Evolutionary conservation across 805 yeast genomes (phyloP).

Genomic region (Saccharomycopsis olivae): DNA sequence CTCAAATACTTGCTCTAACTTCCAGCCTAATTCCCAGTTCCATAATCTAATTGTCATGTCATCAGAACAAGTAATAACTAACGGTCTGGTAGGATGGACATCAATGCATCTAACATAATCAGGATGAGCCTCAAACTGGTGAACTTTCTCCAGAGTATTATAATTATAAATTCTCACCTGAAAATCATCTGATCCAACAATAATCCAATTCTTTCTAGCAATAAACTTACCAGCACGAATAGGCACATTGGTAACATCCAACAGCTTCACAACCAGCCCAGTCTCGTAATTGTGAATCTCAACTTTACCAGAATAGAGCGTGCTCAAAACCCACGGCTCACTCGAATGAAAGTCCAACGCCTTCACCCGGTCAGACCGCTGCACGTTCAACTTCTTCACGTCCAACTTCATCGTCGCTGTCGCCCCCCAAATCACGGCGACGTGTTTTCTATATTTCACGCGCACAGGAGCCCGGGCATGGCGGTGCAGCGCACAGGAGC

Average conservation of each 20-base stretch:
- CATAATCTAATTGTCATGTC: conserved; percentile 87
- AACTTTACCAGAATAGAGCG: conserved; percentile 81
- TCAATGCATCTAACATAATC: conserved; percentile 91
- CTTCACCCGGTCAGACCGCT: conserved; percentile 94
- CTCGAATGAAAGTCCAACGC: conserved; percentile 97
- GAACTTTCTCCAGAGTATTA: conserved; percentile 88
- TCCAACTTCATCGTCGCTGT: too few species aligned
- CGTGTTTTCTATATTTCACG: too few species aligned
- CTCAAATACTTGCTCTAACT: conserved; percentile 78
- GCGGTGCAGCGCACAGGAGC: too few species aligned
- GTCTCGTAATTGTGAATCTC: conserved; percentile 96
- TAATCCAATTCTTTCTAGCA: conserved; percentile 95
- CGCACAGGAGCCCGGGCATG: too few species aligned
- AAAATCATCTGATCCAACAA: conserved; percentile 94
- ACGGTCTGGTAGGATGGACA: conserved; percentile 90
- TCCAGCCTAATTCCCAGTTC: conserved; percentile 98
- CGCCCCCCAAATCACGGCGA: too few species aligned
- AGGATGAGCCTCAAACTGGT: conserved; percentile 96
- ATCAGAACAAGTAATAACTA: conserved; percentile 80
- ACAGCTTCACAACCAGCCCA: conserved; percentile 67
- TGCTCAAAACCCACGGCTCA: conserved; percentile 92
- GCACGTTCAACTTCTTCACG: too few species aligned
- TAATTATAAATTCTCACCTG: conserved; percentile 88
- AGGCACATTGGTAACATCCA: conserved; percentile 93
- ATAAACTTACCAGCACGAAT: conserved; percentile 92